Evolutionary conservation across 176 grass and related monocot genomes (phyloP).

Genomic region (Urochloa ruziziensis): DNA sequence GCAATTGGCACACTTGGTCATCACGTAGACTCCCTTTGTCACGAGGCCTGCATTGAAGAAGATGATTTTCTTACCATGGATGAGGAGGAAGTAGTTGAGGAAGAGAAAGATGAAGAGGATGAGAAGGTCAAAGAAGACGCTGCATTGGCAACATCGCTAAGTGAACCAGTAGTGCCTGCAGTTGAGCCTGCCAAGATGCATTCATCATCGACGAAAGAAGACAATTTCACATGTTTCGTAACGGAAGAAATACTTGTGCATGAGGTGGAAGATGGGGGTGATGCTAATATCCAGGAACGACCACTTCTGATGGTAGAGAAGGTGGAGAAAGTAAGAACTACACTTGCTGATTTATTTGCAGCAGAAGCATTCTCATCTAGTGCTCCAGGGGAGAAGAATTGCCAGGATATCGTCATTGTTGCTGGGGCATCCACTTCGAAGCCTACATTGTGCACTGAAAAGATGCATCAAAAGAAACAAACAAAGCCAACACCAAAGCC

Average conservation of each 20-base stretch:
- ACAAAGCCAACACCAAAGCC: constrained; percentile 29
- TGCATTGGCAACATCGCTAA: neutral
- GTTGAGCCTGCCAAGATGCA: constrained; percentile 37
- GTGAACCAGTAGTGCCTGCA: constrained; percentile 18
- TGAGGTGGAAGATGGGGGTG: constrained; percentile 35
- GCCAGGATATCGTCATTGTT: constrained; percentile 15
- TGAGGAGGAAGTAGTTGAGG: constrained; percentile 26
- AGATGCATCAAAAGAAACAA: constrained; percentile 55
- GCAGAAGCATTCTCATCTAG: constrained; percentile 54
- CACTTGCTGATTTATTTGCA: constrained; percentile 94
- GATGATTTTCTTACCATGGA: constrained; percentile 28
- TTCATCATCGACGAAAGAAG: constrained; percentile 47
- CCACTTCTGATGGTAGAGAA: constrained; percentile 77
- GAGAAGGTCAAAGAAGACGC: constrained; percentile 1
- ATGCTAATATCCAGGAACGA: constrained; percentile 54
- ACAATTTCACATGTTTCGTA: constrained; percentile 27
- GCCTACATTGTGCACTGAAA: constrained; percentile 33
- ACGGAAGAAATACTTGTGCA: constrained; percentile 28
- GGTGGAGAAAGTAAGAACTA: constrained; percentile 75
- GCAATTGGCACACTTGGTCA: constrained; percentile 87
- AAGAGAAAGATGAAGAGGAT: constrained; percentile 34
- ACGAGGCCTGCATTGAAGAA: constrained; percentile 27
- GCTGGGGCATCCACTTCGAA: constrained; percentile 36
- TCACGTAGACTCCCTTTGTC: constrained; percentile 42
- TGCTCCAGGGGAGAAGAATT: constrained; percentile 28